These are phyloP conservation scores for Kondoa malvinella DNA, from an alignment of 768 basidiomycete genomes.

Conservation along the genomic window DNA sequence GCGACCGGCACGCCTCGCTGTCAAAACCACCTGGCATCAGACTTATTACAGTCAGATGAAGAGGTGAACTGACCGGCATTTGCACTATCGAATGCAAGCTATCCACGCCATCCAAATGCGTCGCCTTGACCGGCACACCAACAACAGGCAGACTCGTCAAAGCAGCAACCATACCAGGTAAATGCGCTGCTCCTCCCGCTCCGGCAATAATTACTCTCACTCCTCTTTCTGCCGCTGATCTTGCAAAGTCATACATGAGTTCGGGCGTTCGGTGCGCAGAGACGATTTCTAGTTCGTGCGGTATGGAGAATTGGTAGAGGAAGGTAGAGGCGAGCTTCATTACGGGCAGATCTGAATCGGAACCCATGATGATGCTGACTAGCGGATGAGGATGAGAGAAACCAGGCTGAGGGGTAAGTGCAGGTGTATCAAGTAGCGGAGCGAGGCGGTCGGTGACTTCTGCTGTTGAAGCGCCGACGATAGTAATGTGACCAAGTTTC, in stretches of 20 bases:
- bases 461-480: slow-evolving; percentile 68
- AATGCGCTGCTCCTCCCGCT: slow-evolving; percentile 93
- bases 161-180: slow-evolving; percentile 95
- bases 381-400: slow-evolving; percentile 54
- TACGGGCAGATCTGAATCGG: slow-evolving; percentile 87
- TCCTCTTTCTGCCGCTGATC: slow-evolving; percentile 42
- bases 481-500: slow-evolving; percentile 94
- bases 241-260: slow-evolving; percentile 63
- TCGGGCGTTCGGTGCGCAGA: slow-evolving; percentile 92
- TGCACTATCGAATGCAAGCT: slow-evolving; percentile 95
- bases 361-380: slow-evolving; percentile 93
- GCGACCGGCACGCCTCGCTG: slow-evolving; percentile 93
- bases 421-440: slow-evolving; percentile 44
- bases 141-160: slow-evolving; percentile 84
- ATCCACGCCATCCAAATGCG: slow-evolving; percentile 83
- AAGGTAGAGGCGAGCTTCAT: slow-evolving; percentile 79
- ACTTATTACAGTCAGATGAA: not conserved
- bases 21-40: slow-evolving; percentile 5
- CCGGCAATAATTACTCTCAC: slow-evolving; percentile 69
- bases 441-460: slow-evolving; percentile 52
- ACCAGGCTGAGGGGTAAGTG: slow-evolving; percentile 23
- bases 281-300: slow-evolving; percentile 87
- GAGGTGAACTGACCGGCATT: slow-evolving; percentile 65
- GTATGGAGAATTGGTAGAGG: slow-evolving; percentile 60
- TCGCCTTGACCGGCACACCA: slow-evolving; percentile 92